Conservation (phyloP, 73 alveolate species). For the Blepharisma stoltei region DNA sequence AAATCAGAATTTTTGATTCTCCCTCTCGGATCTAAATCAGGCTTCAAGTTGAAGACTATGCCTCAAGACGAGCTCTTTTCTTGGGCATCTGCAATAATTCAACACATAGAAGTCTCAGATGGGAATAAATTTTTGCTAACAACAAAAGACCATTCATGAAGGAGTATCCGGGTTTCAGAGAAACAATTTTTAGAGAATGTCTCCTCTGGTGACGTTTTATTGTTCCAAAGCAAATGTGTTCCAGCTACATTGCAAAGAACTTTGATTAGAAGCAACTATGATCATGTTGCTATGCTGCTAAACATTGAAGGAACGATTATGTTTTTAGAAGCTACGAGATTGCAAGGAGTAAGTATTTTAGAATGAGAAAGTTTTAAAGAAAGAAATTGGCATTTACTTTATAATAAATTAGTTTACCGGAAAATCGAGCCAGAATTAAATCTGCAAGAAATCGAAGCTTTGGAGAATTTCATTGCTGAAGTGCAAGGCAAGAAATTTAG, state of each 20-base stretch:
- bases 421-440: not conserved
- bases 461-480: not conserved
- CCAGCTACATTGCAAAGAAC: slow-evolving; percentile 35
- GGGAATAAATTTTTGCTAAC: not conserved
- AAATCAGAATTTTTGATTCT: not conserved
- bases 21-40: not conserved
- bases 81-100: not conserved
- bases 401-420: not conserved
- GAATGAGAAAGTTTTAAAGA: not conserved
- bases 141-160: slow-evolving; percentile 21
- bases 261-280: slow-evolving; percentile 48
- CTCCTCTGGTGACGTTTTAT: slow-evolving; percentile 38
- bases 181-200: slow-evolving; percentile 31
- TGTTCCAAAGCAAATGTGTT: slow-evolving; percentile 37
- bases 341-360: slow-evolving; percentile 2
- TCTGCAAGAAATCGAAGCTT: not conserved
- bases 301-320: slow-evolving; percentile 49
- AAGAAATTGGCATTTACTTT: slow-evolving; percentile 22
- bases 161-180: slow-evolving; percentile 4
- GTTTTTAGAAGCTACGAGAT: slow-evolving; percentile 32
- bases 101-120: not conserved
- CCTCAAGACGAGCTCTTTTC: not conserved
- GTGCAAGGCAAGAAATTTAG: not conserved
- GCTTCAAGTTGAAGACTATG: not conserved
- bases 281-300: slow-evolving; percentile 62